phyloP scores from a whole-genome alignment of 1,139 yeast genomes.

The Geotrichum carabidarum region DNA sequence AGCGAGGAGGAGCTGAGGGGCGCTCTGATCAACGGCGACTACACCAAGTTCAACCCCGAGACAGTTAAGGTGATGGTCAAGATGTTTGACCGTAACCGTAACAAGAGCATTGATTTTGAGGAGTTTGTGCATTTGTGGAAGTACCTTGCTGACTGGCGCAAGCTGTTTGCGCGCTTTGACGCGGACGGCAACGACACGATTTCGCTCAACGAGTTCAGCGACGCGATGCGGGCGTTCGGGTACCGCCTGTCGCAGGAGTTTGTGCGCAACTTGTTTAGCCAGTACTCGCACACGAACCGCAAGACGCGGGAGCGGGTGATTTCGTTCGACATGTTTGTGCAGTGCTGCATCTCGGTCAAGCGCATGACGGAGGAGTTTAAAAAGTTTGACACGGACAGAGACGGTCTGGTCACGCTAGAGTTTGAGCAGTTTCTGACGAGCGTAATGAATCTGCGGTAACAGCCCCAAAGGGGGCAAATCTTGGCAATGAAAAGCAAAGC shows the following conservation, averaged over 20 bases:
- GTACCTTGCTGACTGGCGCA: conserved; percentile 66
- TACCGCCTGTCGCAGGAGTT: conserved; percentile 60
- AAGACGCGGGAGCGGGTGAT: conserved; percentile 50
- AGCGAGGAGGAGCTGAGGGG: conserved; percentile 55
- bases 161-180: conserved; percentile 61
- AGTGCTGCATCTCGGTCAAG: conserved; percentile 69
- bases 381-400: conserved; percentile 67
- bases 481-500: no score
- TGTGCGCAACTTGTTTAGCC: conserved; percentile 56
- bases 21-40: conserved; percentile 59
- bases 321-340: conserved; percentile 79
- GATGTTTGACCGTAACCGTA: conserved; percentile 51
- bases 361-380: conserved; percentile 75
- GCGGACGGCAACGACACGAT: conserved; percentile 56
- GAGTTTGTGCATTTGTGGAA: conserved; percentile 72
- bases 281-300: conserved; percentile 47
- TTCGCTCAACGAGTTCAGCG: conserved; percentile 61
- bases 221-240: conserved; percentile 65
- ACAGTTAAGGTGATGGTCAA: conserved; percentile 63
- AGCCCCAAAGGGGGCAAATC: not conserved
- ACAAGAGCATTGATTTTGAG: conserved; percentile 51
- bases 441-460: conserved; percentile 39
- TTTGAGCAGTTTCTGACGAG: conserved; percentile 75
- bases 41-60: conserved; percentile 57
- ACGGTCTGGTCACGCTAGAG: conserved; percentile 71